These are phyloP conservation scores for Debaryomyces singareniensis DNA, from an alignment of 1,139 yeast species.

Conservation along the genomic window DNA sequence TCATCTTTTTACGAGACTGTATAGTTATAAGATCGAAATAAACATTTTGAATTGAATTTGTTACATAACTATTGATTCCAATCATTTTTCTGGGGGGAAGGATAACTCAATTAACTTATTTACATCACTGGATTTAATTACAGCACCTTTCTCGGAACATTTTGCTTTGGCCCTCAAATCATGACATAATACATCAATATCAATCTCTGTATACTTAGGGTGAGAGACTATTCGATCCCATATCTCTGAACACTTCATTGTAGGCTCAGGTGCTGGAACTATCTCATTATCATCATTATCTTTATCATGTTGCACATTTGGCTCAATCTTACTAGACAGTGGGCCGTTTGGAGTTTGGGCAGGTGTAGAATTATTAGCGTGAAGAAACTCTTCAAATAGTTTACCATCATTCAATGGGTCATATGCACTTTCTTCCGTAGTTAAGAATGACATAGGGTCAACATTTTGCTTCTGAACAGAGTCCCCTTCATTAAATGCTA, in stretches of 20 bases:
- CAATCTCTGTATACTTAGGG: conserved; percentile 88
- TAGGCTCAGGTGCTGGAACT: conserved; percentile 34
- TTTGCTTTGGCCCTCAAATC: conserved; percentile 92
- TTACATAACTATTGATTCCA: no score
- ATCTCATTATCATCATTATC: conserved; percentile 16
- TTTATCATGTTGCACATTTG: conserved; percentile 2
- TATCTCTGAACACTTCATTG: conserved; percentile 69
- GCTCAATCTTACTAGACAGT: conserved; percentile 5
- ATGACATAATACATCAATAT: conserved; percentile 84
- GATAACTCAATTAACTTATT: conserved; percentile 50
- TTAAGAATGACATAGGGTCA: conserved; percentile 27
- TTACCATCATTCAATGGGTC: conserved; percentile 46
- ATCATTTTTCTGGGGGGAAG: background rate
- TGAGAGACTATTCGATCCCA: conserved; percentile 96
- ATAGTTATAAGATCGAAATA: no score
- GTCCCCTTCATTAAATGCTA: conserved; percentile 33
- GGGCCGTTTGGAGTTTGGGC: background rate
- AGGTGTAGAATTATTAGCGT: conserved; percentile 12
- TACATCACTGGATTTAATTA: conserved; percentile 74
- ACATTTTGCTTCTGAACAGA: conserved; percentile 7
- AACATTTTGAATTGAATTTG: no score
- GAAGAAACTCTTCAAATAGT: conserved; percentile 13
- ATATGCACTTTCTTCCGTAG: conserved; percentile 62
- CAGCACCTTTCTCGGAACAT: conserved; percentile 89
- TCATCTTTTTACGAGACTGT: no score